Percentiles rank a stretch among this genome's conserved stretches.
phyloP scores from a whole-genome alignment of 2,329 filamentous ascomycete genomes.

The Stenocarpella maydis region DNA sequence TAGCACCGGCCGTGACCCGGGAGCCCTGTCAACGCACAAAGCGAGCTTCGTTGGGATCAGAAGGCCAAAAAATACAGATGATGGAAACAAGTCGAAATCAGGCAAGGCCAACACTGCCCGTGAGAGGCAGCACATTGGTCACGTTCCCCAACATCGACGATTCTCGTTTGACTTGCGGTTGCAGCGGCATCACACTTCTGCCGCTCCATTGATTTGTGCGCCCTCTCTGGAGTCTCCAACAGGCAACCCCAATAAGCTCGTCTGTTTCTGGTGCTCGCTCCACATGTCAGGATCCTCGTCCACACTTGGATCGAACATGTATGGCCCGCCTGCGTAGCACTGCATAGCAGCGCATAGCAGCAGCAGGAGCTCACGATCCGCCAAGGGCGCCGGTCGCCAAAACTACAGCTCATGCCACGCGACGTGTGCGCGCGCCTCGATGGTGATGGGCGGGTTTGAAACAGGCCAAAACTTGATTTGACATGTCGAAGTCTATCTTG shows the following conservation, averaged over 20 bases:
- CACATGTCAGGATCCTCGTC: constrained; percentile 24
- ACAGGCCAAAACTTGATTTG: constrained; percentile 31
- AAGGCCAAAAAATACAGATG: neutral
- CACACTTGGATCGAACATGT: neutral
- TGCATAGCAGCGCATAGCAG: neutral
- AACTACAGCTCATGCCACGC: constrained; percentile 19
- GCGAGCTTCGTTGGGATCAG: neutral
- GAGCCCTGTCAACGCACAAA: neutral
- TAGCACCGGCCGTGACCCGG: constrained; percentile 12
- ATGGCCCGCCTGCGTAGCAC: neutral
- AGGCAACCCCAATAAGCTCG: constrained; percentile 11
- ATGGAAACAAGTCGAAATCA: constrained; percentile 10
- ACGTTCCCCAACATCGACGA: constrained; percentile 18
- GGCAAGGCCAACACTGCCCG: constrained; percentile 10
- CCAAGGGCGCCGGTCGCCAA: constrained; percentile 13
- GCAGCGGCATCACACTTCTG: constrained; percentile 17
- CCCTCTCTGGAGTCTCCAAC: neutral
- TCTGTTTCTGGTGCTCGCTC: neutral
- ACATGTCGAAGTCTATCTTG: constrained; percentile 8
- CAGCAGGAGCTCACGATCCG: neutral
- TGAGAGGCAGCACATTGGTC: constrained; percentile 9
- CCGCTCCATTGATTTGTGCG: constrained; percentile 12
- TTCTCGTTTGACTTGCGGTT: constrained; percentile 22
- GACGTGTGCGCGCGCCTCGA: constrained; percentile 18
- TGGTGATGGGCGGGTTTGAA: constrained; percentile 28